A percentile compares a stretch with the other conserved stretches of the same genome.
Evolutionary conservation across 805 yeast genomes (phyloP).

Genomic region (Hanseniaspora valbyensis): DNA sequence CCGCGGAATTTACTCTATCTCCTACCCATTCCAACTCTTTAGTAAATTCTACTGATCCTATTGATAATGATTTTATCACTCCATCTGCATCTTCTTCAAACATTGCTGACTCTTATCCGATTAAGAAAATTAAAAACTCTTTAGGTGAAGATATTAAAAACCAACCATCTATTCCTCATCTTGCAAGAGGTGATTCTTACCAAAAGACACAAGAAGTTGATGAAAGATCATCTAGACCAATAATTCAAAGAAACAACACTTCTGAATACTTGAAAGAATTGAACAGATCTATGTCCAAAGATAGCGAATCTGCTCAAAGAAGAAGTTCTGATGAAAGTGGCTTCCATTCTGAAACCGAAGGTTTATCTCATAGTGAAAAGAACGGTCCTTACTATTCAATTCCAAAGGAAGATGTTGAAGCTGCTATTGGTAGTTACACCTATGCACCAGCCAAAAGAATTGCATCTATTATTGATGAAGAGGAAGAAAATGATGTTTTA

Average conservation of each 20-base stretch:
- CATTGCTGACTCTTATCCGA: background rate
- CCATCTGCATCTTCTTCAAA: slow-evolving; percentile 15
- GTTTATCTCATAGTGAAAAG: slow-evolving; percentile 10
- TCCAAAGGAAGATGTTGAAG: slow-evolving; percentile 24
- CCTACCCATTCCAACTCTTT: slow-evolving; percentile 19
- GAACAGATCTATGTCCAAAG: slow-evolving; percentile 26
- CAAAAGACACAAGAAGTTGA: slow-evolving; percentile 18
- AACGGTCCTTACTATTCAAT: slow-evolving; percentile 23
- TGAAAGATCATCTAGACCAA: slow-evolving; percentile 22
- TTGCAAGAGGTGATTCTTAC: slow-evolving; percentile 70
- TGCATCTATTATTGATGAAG: slow-evolving; percentile 10
- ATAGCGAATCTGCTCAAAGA: slow-evolving; percentile 17
- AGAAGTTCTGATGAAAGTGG: slow-evolving; percentile 1
- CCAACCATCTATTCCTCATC: slow-evolving; percentile 40
- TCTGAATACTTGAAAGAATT: slow-evolving; percentile 45
- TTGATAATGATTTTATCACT: slow-evolving; percentile 19
- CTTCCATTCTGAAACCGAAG: slow-evolving; percentile 5
- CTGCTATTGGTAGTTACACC: slow-evolving; percentile 19
- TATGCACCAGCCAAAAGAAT: slow-evolving; percentile 11
- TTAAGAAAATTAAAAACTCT: slow-evolving; percentile 23
- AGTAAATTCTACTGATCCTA: slow-evolving; percentile 25
- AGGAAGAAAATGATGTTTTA: slow-evolving; percentile 6
- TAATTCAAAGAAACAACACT: slow-evolving; percentile 25
- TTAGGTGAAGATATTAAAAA: slow-evolving; percentile 25
- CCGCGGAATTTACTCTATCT: background rate